These are phyloP conservation scores for Chlorencoelia australis DNA, from an alignment of 2,329 filamentous ascomycete genomes.

Conservation along the genomic window DNA sequence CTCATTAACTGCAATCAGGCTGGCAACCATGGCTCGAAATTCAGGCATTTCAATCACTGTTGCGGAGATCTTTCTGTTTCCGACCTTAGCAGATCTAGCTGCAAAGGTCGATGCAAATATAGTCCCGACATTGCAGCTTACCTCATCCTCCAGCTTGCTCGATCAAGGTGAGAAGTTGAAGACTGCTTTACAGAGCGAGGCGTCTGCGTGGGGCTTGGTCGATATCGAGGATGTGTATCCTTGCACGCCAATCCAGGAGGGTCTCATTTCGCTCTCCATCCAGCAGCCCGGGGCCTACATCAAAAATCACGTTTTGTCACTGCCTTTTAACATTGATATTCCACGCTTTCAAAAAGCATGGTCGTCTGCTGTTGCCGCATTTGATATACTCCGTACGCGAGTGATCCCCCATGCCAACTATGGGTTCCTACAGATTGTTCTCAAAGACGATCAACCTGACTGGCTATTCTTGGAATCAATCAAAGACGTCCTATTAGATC, in stretches of 20 bases:
- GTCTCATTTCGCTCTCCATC: slow-evolving; percentile 15
- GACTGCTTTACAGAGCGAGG: too few species aligned
- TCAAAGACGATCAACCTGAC: too few species aligned
- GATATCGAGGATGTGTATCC: slow-evolving; percentile 31
- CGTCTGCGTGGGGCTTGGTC: too few species aligned
- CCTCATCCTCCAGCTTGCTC: too few species aligned
- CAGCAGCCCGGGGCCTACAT: not conserved
- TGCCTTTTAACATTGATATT: not conserved
- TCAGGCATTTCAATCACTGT: slow-evolving; percentile 26
- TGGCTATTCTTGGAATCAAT: too few species aligned
- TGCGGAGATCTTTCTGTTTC: not conserved
- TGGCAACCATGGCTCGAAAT: slow-evolving; percentile 10
- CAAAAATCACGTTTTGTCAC: not conserved
- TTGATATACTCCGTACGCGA: slow-evolving; percentile 28
- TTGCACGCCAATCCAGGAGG: slow-evolving; percentile 30
- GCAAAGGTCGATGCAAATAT: slow-evolving; percentile 3
- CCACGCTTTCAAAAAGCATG: not conserved
- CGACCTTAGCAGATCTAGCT: slow-evolving; percentile 2
- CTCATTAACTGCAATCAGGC: slow-evolving; percentile 1
- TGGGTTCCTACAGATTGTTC: too few species aligned
- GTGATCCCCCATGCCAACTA: too few species aligned
- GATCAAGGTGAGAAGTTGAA: too few species aligned
- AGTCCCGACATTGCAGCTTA: too few species aligned
- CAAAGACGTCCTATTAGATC: too few species aligned
- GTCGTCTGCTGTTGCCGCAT: slow-evolving; percentile 13